These are phyloP conservation scores for Xylaria nigripes DNA, from an alignment of 495 filamentous ascomycete species.

Conservation along the genomic window DNA sequence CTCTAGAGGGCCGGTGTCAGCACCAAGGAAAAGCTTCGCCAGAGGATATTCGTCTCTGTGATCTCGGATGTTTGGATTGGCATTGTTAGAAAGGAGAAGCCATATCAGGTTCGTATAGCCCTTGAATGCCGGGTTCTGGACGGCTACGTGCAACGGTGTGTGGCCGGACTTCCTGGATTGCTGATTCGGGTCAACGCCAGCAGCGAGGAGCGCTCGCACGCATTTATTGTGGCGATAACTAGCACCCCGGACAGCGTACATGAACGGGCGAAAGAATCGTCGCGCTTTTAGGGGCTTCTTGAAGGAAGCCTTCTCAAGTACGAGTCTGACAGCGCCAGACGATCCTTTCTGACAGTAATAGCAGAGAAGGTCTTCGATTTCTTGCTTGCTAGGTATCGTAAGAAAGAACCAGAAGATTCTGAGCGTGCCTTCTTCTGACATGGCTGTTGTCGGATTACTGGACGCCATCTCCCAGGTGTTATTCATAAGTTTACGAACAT, in stretches of 20 bases:
- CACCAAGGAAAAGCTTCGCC: neutral
- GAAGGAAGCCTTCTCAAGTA: neutral
- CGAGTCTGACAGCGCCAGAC: neutral
- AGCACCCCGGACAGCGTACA: neutral
- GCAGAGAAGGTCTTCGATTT: neutral
- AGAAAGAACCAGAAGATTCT: neutral
- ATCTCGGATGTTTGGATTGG: neutral
- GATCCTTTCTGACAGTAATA: neutral
- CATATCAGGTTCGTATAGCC: neutral
- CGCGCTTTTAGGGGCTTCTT: neutral
- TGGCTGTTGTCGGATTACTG: slow-evolving; percentile 2
- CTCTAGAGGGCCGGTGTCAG: neutral
- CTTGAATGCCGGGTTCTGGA: neutral
- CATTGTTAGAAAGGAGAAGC: neutral
- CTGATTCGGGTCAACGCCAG: neutral
- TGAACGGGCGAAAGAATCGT: neutral
- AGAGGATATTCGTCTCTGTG: neutral
- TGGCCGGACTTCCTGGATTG: neutral
- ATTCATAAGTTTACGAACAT: slow-evolving; percentile 5
- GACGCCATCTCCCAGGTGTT: slow-evolving; percentile 12
- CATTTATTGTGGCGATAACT: neutral
- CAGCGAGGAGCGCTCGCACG: neutral
- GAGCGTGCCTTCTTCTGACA: slow-evolving; percentile 1
- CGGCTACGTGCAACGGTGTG: neutral
- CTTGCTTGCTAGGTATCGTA: neutral